Percentiles rank a stretch among this genome's conserved stretches.
Conservation (phyloP, 2,329 filamentous ascomycete species). For the Beauveria medogensis region DNA sequence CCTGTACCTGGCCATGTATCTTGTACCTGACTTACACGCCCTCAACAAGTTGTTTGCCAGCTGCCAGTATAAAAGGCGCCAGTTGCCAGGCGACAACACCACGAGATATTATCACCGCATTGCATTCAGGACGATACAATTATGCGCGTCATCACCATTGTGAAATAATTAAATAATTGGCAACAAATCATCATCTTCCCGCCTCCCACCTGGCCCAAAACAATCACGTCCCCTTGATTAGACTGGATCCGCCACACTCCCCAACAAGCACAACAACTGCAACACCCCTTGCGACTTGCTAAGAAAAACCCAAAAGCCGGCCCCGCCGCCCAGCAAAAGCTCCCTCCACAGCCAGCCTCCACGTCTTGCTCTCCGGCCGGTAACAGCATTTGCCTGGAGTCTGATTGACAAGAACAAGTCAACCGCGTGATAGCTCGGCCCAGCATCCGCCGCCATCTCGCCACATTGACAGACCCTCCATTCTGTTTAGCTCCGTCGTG, state of each 20-base stretch:
- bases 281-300: background rate
- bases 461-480: background rate
- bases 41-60: constrained; percentile 3
- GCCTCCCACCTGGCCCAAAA: background rate
- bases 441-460: background rate
- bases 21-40: background rate
- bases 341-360: background rate
- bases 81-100: background rate
- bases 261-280: background rate
- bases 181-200: no score
- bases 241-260: background rate
- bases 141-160: background rate
- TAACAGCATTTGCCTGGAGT: background rate
- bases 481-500: background rate
- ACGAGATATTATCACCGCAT: background rate
- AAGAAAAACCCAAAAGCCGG: background rate
- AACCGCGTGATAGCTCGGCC: background rate
- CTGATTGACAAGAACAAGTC: background rate
- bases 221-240: background rate
- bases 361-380: background rate
- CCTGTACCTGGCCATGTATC: background rate
- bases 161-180: no score
- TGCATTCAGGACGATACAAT: background rate
- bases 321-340: constrained; percentile 2
- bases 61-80: background rate